phyloP scores from a whole-genome alignment of 257 asterid species.

The Leptodermis oblonga region DNA sequence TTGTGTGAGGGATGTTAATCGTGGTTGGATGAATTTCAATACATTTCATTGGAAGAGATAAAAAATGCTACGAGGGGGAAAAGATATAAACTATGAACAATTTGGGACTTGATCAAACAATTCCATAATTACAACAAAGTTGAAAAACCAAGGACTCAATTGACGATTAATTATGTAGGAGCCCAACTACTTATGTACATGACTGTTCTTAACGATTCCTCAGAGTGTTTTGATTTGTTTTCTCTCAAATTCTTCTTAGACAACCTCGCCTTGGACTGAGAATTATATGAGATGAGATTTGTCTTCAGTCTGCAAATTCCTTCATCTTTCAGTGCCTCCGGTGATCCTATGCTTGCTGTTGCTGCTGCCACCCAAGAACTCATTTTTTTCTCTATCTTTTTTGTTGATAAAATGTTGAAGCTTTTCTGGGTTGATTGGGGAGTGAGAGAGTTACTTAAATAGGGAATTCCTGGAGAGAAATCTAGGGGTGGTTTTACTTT shows the following conservation, averaged over 20 bases:
- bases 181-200: slow-evolving; percentile 6
- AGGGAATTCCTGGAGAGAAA: not conserved
- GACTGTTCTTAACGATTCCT: not conserved
- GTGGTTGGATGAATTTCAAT: too few species aligned
- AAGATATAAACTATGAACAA: too few species aligned
- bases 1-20: too few species aligned
- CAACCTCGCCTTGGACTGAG: not conserved
- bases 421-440: not conserved
- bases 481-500: not conserved
- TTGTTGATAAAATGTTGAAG: not conserved
- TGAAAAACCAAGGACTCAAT: not conserved
- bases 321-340: not conserved
- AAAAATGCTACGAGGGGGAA: too few species aligned
- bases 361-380: not conserved
- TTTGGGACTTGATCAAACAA: not conserved
- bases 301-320: not conserved
- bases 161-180: not conserved
- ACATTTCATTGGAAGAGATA: too few species aligned
- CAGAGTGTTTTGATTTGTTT: not conserved
- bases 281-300: not conserved
- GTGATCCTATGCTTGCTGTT: not conserved
- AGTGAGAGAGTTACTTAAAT: not conserved
- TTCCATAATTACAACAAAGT: not conserved
- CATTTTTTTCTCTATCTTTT: too few species aligned
- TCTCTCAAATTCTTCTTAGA: not conserved